Evolutionary conservation across 805 yeast genomes (phyloP), one percentile per base, ranked within the genome.

Genomic region (Kodamaea kaohsiungensis): DNA sequence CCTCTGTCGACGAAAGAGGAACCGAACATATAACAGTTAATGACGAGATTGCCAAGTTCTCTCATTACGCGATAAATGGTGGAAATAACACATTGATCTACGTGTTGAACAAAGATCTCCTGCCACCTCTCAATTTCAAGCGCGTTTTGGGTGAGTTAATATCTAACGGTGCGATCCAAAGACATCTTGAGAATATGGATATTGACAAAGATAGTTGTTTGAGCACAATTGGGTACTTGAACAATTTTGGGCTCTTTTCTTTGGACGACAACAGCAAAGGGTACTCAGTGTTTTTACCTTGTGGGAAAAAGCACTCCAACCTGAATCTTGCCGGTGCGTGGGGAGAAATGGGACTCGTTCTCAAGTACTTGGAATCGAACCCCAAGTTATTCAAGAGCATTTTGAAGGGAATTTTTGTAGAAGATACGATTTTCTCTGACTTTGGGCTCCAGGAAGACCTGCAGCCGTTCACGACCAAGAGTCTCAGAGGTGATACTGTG

Each of bases 211-310:
- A 65, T 13, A 66, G 71, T 50, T 88, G 95, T 61, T 80, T 96
- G 2, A 81, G 75, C 56, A 85, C 96, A 0, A 63, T 91, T 47
- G 71, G 77, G 15, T 83, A 82, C 59, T 66, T 92, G 55, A 77
- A 81, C 48, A 69, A 78, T 13, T 75, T 83, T 43, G 78, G 76
- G 7, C 66, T 89, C 33, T 69, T 83, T 18, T 80, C 81, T 54
- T 73, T 87, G 43, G 71, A 78, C 10, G 78, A 77, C 3, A 87
- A 86, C 54, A 64, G 62, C 25, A 62, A 72, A 17, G 96, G 96
- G 0, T 90, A 91, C 71, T 83, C 97, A 0, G 70, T 87, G 0
- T 81, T 92, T 51, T 71, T 92, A 27, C 98, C 98, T 0, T 86
- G 91, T 54, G 84, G 88, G 43, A 4, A 42, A 12, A 19, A 15